Conservation (phyloP, 495 filamentous ascomycete species). For the Penicillium crystallinum region DNA sequence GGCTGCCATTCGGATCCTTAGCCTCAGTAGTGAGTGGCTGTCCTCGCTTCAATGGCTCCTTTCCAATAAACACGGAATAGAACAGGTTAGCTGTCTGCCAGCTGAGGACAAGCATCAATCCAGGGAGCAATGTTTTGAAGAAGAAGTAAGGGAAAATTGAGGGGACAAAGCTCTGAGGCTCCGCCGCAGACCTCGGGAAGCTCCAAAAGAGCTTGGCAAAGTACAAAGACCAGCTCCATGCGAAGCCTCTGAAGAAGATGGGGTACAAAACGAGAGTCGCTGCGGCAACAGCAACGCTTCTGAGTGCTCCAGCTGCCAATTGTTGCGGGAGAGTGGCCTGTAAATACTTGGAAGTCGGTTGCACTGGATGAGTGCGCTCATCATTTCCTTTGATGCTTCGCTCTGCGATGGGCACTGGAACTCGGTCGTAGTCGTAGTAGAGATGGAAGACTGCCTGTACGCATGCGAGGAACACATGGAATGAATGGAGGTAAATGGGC, state of each 20-base stretch:
- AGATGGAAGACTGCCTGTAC: slow-evolving; percentile 67
- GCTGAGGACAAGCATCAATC: slow-evolving; percentile 59
- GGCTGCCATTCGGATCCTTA: slow-evolving; percentile 85
- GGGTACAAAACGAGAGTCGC: slow-evolving; percentile 53
- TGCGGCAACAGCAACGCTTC: slow-evolving; percentile 41
- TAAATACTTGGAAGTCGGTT: slow-evolving; percentile 31
- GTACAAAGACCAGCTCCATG: slow-evolving; percentile 63
- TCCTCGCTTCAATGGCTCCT: slow-evolving; percentile 74
- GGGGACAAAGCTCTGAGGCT: slow-evolving; percentile 48
- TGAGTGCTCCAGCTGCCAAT: slow-evolving; percentile 31
- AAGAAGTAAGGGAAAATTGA: slow-evolving; percentile 55
- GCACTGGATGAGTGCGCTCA: slow-evolving; percentile 32
- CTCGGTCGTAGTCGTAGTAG: slow-evolving; percentile 65
- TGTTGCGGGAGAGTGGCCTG: slow-evolving; percentile 20
- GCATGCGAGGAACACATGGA: slow-evolving; percentile 62
- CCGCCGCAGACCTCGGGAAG: slow-evolving; percentile 61
- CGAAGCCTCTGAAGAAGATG: slow-evolving; percentile 53
- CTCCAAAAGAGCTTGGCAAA: slow-evolving; percentile 68
- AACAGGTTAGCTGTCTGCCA: slow-evolving; percentile 72
- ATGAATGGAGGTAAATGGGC: slow-evolving; percentile 71
- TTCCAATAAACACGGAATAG: slow-evolving; percentile 72
- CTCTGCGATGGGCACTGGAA: slow-evolving; percentile 51
- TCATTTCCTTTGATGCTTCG: slow-evolving; percentile 28
- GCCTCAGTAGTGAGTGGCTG: slow-evolving; percentile 80
- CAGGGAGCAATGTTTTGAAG: slow-evolving; percentile 55